Evolutionary conservation across 129 eudicot species (phyloP).

Genomic region (Lonicera japonica): DNA sequence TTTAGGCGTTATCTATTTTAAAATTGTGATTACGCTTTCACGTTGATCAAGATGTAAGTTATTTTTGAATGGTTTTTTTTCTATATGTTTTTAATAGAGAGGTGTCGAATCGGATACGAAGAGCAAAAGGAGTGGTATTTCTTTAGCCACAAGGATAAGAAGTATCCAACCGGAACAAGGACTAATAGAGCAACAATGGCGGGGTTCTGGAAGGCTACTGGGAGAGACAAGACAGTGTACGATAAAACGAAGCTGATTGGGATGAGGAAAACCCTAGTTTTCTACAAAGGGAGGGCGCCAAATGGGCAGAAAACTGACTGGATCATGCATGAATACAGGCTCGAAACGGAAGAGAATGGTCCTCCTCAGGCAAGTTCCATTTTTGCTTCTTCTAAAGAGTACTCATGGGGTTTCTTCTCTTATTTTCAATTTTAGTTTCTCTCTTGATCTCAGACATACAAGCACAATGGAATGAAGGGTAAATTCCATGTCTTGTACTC

Average conservation of each 20-base stretch:
- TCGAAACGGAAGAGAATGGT: conserved; percentile 72
- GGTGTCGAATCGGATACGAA: conserved; percentile 75
- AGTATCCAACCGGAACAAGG: conserved; percentile 89
- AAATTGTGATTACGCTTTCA: too few species aligned
- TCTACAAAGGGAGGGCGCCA: conserved; percentile 94
- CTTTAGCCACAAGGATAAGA: conserved; percentile 88
- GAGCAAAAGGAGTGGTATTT: conserved; percentile 93
- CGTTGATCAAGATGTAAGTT: too few species aligned
- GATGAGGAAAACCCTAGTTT: conserved; percentile 94
- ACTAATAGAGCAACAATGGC: conserved; percentile 89
- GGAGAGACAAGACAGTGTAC: conserved; percentile 86
- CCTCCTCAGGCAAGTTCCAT: conserved; percentile 68
- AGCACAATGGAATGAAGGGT: not conserved
- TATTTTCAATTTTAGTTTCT: not conserved
- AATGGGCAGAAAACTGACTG: conserved; percentile 89
- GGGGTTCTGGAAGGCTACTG: conserved; percentile 95
- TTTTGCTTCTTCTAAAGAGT: not conserved
- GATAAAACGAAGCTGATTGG: conserved; percentile 68
- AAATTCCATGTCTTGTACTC: too few species aligned
- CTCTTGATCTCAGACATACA: not conserved
- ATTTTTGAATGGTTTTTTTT: too few species aligned
- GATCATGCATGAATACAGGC: conserved; percentile 96
- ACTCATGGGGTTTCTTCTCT: not conserved
- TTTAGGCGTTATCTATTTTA: too few species aligned
- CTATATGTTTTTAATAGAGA: conserved; percentile 30